These are phyloP conservation scores for Ligustrum vulgare DNA, from an alignment of 257 asterid species.

Conservation along the genomic window DNA sequence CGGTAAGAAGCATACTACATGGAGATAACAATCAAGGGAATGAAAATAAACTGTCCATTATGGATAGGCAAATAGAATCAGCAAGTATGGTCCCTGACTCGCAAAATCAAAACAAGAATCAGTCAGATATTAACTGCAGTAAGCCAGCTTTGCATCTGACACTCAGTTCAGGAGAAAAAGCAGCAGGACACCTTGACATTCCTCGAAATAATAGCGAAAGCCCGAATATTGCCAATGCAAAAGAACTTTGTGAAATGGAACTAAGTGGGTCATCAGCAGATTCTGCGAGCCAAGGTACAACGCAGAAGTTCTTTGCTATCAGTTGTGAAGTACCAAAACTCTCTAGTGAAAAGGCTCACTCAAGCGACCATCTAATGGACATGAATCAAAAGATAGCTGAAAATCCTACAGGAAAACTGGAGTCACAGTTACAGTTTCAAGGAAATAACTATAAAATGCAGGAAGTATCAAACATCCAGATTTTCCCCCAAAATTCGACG, in stretches of 20 bases:
- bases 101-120: conserved; percentile 8
- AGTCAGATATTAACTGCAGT: conserved; percentile 1
- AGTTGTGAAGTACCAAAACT: conserved; percentile 31
- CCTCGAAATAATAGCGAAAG: conserved; percentile 29
- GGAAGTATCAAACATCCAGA: conserved; percentile 34
- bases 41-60: conserved; percentile 5
- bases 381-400: conserved; percentile 22
- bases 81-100: conserved; percentile 8
- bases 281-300: conserved; percentile 49
- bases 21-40: conserved; percentile 26
- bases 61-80: conserved; percentile 13
- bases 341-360: conserved; percentile 35
- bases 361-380: conserved; percentile 37
- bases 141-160: conserved; percentile 15
- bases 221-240: conserved; percentile 18
- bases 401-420: conserved; percentile 35
- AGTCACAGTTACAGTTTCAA: conserved; percentile 29
- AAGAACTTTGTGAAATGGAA: conserved; percentile 45
- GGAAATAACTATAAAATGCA: conserved; percentile 32
- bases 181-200: conserved; percentile 25
- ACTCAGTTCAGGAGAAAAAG: conserved; percentile 37
- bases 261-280: conserved; percentile 64
- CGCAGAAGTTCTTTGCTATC: conserved; percentile 24
- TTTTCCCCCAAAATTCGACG: conserved; percentile 29
- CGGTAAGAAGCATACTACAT: conserved; percentile 30